Evolutionary conservation across 345 rosid genomes (phyloP), one percentile per base, ranked within the genome.

Genomic region (Geranium rotundifolium): DNA sequence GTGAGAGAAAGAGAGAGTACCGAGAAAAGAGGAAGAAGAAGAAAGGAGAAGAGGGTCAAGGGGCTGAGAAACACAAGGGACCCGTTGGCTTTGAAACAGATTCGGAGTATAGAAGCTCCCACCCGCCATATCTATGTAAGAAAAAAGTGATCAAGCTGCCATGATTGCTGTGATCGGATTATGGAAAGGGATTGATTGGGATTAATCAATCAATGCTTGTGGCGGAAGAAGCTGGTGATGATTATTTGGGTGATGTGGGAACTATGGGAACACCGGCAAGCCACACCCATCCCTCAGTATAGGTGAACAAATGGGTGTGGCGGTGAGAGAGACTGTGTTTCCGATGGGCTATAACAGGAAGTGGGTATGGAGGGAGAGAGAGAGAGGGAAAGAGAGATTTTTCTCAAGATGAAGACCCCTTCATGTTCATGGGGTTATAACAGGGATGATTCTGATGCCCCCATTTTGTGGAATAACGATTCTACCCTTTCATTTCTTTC

Each of bases 141-240:
- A 57, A 19, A 50, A 63, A 20, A 30, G 23, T 18, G 59, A 62
- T 68, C 66, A 75, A 63, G 75, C 65, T 55, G 65, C 69, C 72
- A 67, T 41, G 19, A 61, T 58, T 37, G 77, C 39, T 64, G 37
- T 39, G 34, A 63, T 34, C 67, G 39, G 71, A 56, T 7, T 61
- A 64, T 7, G 65, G 2, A 46, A 23, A 37, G 12, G 54, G 17
- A 56, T 16, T 9, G 9, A 31, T n/a, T 54, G 31, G 49, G 17
- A 27, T 19, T 27, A n/a, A 41, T 59, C 29, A 34, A 17, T 66
- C 65, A 82, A 31, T 71, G 30, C 77, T 86, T 84, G 55, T 84
- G 93, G 72, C 93, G 93, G 61, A 86, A 84, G 76, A 86, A 86
- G 75, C 93, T 86, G 72, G 93, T 86, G 75, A 81, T 82, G 79